Conservation (phyloP, 176 grass and related monocot species). For the Rhynchospora pubera region DNA sequence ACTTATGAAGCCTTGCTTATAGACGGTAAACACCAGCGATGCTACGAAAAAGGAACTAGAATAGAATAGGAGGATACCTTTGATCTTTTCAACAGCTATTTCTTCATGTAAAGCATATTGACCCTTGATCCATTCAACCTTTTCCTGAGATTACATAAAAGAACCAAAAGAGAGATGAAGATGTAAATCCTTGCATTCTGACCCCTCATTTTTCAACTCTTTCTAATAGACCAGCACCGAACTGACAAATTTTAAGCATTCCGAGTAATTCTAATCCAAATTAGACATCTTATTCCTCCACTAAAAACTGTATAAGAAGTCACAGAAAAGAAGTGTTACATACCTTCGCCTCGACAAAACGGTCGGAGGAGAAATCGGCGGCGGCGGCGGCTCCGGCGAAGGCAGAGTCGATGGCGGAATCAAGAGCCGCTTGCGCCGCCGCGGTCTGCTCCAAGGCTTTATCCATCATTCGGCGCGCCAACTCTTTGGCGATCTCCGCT, state of each 20-base stretch:
- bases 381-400: not conserved
- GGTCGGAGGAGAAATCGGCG: slow-evolving; percentile 16
- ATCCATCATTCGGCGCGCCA: slow-evolving; percentile 5
- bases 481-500: slow-evolving; percentile 11
- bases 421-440: slow-evolving; percentile 15
- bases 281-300: not conserved
- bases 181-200: not conserved
- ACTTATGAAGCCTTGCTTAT: not conserved
- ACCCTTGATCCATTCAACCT: slow-evolving; percentile 19
- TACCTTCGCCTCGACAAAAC: slow-evolving; percentile 25
- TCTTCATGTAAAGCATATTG: slow-evolving; percentile 27
- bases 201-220: not conserved
- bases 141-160: slow-evolving; percentile 19
- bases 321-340: not conserved
- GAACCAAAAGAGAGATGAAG: not conserved
- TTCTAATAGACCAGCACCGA: not conserved
- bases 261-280: not conserved
- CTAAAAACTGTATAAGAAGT: not conserved
- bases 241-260: not conserved
- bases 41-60: not conserved
- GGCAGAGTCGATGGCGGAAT: slow-evolving; percentile 20
- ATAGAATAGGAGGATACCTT: slow-evolving; percentile 21
- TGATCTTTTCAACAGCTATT: slow-evolving; percentile 32
- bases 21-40: not conserved
- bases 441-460: not conserved